Evolutionary conservation across 2,329 filamentous ascomycete genomes (phyloP).

Genomic region (Talaromyces marneffei): DNA sequence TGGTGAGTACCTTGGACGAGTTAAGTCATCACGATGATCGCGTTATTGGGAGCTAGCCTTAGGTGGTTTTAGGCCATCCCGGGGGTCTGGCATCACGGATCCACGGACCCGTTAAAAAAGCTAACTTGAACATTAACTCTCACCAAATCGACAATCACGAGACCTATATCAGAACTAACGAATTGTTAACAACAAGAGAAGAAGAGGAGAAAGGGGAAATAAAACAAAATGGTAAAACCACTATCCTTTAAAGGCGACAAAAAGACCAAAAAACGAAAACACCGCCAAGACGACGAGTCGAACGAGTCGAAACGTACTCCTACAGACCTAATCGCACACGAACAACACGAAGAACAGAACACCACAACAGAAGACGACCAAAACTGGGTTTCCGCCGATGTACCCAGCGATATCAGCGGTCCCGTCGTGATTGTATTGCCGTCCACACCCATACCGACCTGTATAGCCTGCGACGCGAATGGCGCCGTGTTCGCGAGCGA

Average conservation of each 20-base stretch:
- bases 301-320: slow-evolving; percentile 35
- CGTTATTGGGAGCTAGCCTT: background rate
- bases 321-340: slow-evolving; percentile 18
- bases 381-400: slow-evolving; percentile 85
- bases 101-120: background rate
- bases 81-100: background rate
- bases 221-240: slow-evolving; percentile 58
- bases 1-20: slow-evolving; percentile 3
- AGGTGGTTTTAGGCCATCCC: background rate
- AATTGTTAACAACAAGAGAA: background rate
- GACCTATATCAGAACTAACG: background rate
- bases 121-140: background rate
- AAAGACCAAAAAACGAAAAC: slow-evolving; percentile 87
- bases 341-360: slow-evolving; percentile 23
- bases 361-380: slow-evolving; percentile 59
- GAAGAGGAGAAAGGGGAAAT: background rate
- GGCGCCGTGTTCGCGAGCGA: slow-evolving; percentile 78
- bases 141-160: background rate
- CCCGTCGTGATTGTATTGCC: slow-evolving; percentile 79
- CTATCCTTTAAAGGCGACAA: slow-evolving; percentile 89
- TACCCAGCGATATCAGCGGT: slow-evolving; percentile 66
- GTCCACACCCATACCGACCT: slow-evolving; percentile 60
- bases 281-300: slow-evolving; percentile 49
- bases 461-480: slow-evolving; percentile 76
- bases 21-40: slow-evolving; percentile 2